Percentiles rank a stretch among this genome's conserved stretches.
These are phyloP conservation scores for Linnemannia zychae DNA, from an alignment of 192 early-diverging fungal species.

Conservation along the genomic window DNA sequence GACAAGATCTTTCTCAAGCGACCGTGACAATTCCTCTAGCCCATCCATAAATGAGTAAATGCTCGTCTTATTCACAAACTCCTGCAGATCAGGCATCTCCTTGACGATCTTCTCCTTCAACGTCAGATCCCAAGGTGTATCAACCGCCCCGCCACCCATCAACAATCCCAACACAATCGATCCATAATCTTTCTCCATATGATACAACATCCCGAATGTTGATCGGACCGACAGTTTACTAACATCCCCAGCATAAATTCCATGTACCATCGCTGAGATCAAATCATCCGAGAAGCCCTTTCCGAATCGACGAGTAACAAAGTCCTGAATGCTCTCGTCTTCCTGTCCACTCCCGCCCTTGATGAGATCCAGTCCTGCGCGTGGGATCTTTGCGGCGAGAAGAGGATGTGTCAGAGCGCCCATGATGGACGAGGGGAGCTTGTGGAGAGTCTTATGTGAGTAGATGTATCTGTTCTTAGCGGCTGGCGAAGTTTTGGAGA, in stretches of 20 bases:
- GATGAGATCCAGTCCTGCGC: constrained; percentile 69
- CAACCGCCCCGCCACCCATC: constrained; percentile 53
- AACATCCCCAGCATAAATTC: constrained; percentile 93
- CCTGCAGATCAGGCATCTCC: constrained; percentile 68
- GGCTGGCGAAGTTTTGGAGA: constrained; percentile 75
- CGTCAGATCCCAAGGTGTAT: constrained; percentile 46
- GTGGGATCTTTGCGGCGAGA: constrained; percentile 66
- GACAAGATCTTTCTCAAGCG: constrained; percentile 66
- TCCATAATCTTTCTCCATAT: constrained; percentile 72
- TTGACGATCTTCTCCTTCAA: constrained; percentile 41
- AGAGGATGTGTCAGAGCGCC: constrained; percentile 41
- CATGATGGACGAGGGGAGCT: constrained; percentile 62
- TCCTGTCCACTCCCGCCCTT: constrained; percentile 9
- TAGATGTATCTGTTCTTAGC: constrained; percentile 90
- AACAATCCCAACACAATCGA: constrained; percentile 66
- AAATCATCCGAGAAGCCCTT: constrained; percentile 81
- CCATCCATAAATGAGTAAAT: constrained; percentile 90
- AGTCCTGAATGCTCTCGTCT: constrained; percentile 91
- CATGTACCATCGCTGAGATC: constrained; percentile 91
- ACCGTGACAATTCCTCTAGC: constrained; percentile 75
- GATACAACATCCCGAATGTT: constrained; percentile 79
- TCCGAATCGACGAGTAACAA: constrained; percentile 86
- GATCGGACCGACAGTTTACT: constrained; percentile 82
- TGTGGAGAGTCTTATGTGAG: constrained; percentile 76
- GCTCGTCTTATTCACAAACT: constrained; percentile 71